Base-by-base conservation (phyloP, 805 yeast genomes). In the Spencermartinsiella europaea region DNA sequence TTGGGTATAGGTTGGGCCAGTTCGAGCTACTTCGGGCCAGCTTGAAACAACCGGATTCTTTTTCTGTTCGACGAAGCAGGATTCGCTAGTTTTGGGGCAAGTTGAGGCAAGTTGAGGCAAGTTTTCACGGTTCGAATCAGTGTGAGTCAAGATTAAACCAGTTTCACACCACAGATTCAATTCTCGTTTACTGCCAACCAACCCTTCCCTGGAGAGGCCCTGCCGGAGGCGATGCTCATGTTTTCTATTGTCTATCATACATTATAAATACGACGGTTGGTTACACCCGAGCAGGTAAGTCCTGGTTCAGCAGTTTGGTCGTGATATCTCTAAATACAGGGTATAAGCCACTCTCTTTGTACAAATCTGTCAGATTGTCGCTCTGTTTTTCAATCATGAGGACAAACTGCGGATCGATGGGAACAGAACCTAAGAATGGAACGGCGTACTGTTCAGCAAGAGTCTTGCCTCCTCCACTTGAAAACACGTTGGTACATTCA, bases 341-440 rank as follows among this genome's bases (percentile, higher is more conserved):
- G 28, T 66, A 66, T 51, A 74, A 57, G 16, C 68, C 68, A 20
- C 67, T 62, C 27, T 57, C 56, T 3, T 34, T 31, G 48, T 67
- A 66, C 28, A 52, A 52, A 21, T 50, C 53, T 17, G 56, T 48
- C 7, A 63, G 45, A 5, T 42, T 45, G 16, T 36, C 5, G 53
- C 51, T 34, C 55, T 80, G 82, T 45, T 68, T 71, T 63, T 93
- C 99, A n/a, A 93, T 79, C 72, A 88, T 65, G 55, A 86, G 88
- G 33, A 86, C 91, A 68, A 95, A 93, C 42, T 73, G 74, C 1
- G 99, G 98, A 61, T 93, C 98, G 21, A 93, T 86, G 0, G 99
- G 99, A 3, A 93, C 80, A 44, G 80, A 80, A 0, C 98, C 99
- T 52, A 95, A 68, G 57, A 82, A 89, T 5, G 80, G 77, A 27